phyloP scores from a whole-genome alignment of 2,329 filamentous ascomycete species.

The Drechslerella dactyloides region DNA sequence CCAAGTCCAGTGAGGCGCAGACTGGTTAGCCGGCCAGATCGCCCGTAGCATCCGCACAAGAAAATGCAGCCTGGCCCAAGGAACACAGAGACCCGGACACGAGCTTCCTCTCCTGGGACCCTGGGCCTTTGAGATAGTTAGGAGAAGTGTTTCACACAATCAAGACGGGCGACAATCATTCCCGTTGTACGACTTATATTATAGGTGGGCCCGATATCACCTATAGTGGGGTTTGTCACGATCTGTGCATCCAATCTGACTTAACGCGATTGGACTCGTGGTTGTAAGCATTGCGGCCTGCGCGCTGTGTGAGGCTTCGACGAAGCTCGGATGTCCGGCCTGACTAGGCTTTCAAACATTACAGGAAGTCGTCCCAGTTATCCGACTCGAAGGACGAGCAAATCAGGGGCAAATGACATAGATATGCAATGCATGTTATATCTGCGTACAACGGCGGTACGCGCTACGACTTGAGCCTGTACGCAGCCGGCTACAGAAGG shows the following conservation, averaged over 20 bases:
- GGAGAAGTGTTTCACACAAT: constrained; percentile 5
- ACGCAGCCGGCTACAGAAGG: constrained; percentile 5
- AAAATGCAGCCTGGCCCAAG: constrained; percentile 14
- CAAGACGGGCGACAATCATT: constrained; percentile 1
- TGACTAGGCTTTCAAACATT: background rate
- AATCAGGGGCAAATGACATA: constrained; percentile 5
- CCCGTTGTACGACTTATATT: background rate
- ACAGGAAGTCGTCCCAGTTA: background rate
- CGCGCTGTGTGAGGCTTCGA: background rate
- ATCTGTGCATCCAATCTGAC: constrained; percentile 15
- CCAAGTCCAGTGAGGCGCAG: constrained; percentile 28
- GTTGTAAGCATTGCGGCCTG: background rate
- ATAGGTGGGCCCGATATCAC: constrained; percentile 1
- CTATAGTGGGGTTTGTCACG: constrained; percentile 7
- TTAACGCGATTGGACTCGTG: background rate
- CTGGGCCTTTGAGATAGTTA: constrained; percentile 8
- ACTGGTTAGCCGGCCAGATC: background rate
- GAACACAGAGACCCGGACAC: constrained; percentile 22
- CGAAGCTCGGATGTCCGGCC: constrained; percentile 4
- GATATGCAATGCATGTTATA: background rate
- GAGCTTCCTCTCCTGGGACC: constrained; percentile 40
- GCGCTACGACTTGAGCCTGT: background rate
- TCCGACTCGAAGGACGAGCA: background rate
- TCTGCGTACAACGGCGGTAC: constrained; percentile 3
- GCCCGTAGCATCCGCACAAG: background rate